A percentile compares a stretch with the other conserved stretches of the same genome.
These are phyloP conservation scores for Erigeron canadensis DNA, from an alignment of 129 eudicot genomes.

Conservation along the genomic window DNA sequence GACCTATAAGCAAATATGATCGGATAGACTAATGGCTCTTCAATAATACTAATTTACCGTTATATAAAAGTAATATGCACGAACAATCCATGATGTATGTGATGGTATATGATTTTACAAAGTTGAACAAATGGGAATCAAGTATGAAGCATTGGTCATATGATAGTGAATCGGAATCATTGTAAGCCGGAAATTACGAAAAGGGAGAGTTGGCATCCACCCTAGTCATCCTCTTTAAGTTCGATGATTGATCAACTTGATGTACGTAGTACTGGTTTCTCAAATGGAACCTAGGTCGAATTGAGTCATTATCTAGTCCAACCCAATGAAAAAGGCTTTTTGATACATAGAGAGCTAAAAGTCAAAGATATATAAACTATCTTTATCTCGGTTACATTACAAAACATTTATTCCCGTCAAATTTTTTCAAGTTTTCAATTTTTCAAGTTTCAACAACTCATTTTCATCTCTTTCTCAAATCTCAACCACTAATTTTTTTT, in stretches of 20 bases:
- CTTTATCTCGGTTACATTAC: too few relatives aligned
- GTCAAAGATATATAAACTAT: background rate
- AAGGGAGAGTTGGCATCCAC: constrained; percentile 28
- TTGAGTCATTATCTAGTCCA: constrained; percentile 18
- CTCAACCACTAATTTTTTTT: too few relatives aligned
- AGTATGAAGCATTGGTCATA: background rate
- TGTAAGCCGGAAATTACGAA: background rate
- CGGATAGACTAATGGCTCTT: background rate
- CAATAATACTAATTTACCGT: background rate
- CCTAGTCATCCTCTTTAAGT: constrained; percentile 1
- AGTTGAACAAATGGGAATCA: background rate
- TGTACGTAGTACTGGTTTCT: constrained; percentile 21
- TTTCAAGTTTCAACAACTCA: too few relatives aligned
- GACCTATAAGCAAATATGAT: background rate
- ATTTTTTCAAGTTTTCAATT: too few relatives aligned
- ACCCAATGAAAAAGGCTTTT: background rate
- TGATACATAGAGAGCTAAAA: background rate
- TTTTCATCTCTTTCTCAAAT: too few relatives aligned
- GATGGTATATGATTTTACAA: background rate
- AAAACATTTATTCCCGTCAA: too few relatives aligned
- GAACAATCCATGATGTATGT: background rate
- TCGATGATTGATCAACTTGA: constrained; percentile 29
- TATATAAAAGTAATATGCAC: background rate
- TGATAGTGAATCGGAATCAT: constrained; percentile 12
- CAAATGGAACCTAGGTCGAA: constrained; percentile 12